phyloP scores from a whole-genome alignment of 1,139 yeast species.

The Debaryomyces psychrophilus region DNA sequence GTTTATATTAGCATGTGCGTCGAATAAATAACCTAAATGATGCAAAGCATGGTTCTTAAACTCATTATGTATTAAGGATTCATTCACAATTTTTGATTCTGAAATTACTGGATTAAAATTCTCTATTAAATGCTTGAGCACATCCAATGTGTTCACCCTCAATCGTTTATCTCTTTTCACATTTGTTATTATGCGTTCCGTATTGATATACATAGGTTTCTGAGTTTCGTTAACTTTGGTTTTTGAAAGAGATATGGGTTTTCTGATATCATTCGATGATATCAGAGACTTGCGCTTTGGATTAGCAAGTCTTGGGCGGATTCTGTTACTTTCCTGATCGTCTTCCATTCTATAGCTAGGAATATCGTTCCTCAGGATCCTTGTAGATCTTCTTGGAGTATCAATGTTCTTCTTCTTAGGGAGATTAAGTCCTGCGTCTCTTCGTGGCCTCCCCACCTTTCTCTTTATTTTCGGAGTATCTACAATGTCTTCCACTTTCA shows the following conservation, averaged over 20 bases:
- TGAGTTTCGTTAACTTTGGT: constrained; percentile 24
- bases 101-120: constrained; percentile 28
- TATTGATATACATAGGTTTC: constrained; percentile 32
- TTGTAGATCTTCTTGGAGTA: not conserved
- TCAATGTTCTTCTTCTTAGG: not conserved
- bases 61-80: constrained; percentile 29
- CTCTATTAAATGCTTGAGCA: constrained; percentile 35
- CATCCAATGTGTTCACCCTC: constrained; percentile 41
- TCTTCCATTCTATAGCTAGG: constrained; percentile 1
- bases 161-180: constrained; percentile 29
- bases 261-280: not conserved
- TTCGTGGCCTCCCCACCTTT: constrained; percentile 20
- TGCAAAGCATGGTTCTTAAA: constrained; percentile 35
- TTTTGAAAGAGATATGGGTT: constrained; percentile 26
- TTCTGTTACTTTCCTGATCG: not conserved
- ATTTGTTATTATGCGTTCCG: constrained; percentile 31
- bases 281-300: not conserved
- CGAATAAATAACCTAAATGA: constrained; percentile 36
- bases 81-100: constrained; percentile 23
- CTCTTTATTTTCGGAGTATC: constrained; percentile 12
- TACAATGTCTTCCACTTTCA: not conserved
- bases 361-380: not conserved
- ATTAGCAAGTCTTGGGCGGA: not conserved
- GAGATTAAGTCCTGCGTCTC: constrained; percentile 2
- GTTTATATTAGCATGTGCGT: constrained; percentile 45